Conservation (phyloP, 2,329 filamentous ascomycete genomes). For the Aureobasidium leucospermi region DNA sequence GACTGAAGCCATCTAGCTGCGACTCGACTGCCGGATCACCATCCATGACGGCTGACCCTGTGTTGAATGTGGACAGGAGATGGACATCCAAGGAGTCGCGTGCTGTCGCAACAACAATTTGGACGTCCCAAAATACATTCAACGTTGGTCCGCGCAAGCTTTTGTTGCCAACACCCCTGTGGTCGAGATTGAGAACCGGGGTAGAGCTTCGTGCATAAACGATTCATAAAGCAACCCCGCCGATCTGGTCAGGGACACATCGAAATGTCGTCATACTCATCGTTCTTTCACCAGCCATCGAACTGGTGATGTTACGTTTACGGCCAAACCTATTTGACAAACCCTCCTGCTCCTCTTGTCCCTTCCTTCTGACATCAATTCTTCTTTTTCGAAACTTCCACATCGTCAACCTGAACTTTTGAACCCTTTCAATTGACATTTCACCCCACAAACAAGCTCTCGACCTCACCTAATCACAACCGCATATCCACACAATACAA, state of each 20-base stretch:
- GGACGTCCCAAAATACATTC: background rate
- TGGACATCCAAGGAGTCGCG: constrained; percentile 1
- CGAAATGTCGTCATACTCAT: background rate
- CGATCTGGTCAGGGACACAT: background rate
- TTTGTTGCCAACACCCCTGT: background rate
- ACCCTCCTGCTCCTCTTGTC: background rate
- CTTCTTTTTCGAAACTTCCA: background rate
- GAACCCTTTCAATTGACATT: background rate
- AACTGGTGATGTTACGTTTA: background rate
- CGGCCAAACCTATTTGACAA: background rate
- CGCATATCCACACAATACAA: background rate
- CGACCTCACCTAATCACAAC: background rate
- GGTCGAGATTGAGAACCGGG: no score
- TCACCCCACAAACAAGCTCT: background rate
- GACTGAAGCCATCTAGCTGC: constrained; percentile 74
- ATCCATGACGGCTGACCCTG: constrained; percentile 47
- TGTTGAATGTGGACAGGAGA: background rate
- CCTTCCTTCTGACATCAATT: background rate
- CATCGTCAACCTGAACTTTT: background rate
- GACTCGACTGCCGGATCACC: constrained; percentile 63
- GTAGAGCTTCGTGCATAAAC: background rate
- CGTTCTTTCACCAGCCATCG: background rate
- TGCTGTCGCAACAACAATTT: background rate
- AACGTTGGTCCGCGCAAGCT: background rate
- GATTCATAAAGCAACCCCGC: background rate